Evolutionary conservation across 2,329 filamentous ascomycete species (phyloP).

Genomic region (Fusarium decemcellulare): DNA sequence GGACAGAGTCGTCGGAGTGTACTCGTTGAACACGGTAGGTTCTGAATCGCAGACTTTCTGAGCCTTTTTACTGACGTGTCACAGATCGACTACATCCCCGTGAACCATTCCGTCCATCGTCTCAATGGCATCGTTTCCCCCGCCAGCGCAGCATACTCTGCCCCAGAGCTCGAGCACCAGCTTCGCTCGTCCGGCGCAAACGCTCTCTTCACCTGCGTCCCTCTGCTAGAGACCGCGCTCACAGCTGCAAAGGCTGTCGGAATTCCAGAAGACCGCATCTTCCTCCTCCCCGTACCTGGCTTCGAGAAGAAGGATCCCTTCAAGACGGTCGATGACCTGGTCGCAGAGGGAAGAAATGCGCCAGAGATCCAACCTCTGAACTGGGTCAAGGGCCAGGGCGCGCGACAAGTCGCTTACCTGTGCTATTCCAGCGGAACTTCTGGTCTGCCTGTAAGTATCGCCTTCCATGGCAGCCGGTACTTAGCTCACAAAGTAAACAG

Average conservation of each 20-base stretch:
- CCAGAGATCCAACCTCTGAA: conserved; percentile 63
- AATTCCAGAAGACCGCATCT: conserved; percentile 74
- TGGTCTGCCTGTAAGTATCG: conserved; percentile 73
- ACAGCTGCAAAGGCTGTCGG: conserved; percentile 73
- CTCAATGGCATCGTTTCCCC: conserved; percentile 80
- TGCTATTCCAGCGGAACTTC: conserved; percentile 88
- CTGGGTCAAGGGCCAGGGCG: conserved; percentile 76
- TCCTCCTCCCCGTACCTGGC: conserved; percentile 76
- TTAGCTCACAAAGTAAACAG: conserved; percentile 39
- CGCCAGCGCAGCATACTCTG: conserved; percentile 81
- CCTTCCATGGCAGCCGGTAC: no score
- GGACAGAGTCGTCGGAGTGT: conserved; percentile 84
- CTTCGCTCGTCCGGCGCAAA: conserved; percentile 77
- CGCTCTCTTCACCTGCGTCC: conserved; percentile 79
- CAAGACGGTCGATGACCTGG: conserved; percentile 76
- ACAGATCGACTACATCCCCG: conserved; percentile 80
- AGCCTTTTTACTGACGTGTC: neutral
- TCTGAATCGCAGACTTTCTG: conserved; percentile 21
- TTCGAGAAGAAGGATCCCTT: conserved; percentile 55
- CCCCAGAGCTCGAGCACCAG: conserved; percentile 79
- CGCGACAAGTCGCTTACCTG: conserved; percentile 79
- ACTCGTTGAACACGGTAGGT: conserved; percentile 80
- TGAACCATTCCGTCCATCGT: conserved; percentile 82
- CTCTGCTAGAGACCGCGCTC: conserved; percentile 74
- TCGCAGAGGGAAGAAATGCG: conserved; percentile 70